Conservation (phyloP, 257 asterid species). For the Cruciata laevipes region DNA sequence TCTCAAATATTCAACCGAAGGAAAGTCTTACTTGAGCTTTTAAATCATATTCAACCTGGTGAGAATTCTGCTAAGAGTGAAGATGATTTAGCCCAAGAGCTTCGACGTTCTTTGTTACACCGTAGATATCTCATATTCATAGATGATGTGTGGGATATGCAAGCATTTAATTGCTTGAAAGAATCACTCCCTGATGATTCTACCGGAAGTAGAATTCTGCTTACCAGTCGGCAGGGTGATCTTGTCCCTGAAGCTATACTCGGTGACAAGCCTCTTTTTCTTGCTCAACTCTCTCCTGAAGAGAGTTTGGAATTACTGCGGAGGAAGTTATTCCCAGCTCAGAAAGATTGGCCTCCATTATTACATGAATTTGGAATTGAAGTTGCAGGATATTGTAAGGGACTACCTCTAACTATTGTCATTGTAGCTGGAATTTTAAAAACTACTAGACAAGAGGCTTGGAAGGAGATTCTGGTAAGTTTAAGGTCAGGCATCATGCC, state of each 20-base stretch:
- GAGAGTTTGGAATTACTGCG: neutral
- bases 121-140: constrained; percentile 2
- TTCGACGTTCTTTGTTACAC: neutral
- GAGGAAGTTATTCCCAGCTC: neutral
- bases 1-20: constrained; percentile 6
- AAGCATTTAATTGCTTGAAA: neutral
- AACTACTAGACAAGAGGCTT: neutral
- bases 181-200: constrained; percentile 2
- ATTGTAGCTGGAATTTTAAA: neutral
- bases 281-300: neutral
- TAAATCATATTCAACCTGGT: neutral
- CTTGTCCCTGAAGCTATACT: neutral
- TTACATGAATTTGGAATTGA: neutral
- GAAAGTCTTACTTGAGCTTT: neutral
- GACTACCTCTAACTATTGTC: constrained; percentile 3
- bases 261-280: neutral
- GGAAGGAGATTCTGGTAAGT: neutral
- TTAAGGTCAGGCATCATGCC: neutral
- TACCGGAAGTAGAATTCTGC: constrained; percentile 1
- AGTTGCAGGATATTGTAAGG: neutral
- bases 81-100: neutral
- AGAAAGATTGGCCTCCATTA: neutral
- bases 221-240: neutral
- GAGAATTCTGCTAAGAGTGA: neutral
- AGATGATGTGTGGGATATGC: constrained; percentile 8